Evolutionary conservation across 129 eudicot genomes (phyloP).

Genomic region (Dittrichia graveolens): DNA sequence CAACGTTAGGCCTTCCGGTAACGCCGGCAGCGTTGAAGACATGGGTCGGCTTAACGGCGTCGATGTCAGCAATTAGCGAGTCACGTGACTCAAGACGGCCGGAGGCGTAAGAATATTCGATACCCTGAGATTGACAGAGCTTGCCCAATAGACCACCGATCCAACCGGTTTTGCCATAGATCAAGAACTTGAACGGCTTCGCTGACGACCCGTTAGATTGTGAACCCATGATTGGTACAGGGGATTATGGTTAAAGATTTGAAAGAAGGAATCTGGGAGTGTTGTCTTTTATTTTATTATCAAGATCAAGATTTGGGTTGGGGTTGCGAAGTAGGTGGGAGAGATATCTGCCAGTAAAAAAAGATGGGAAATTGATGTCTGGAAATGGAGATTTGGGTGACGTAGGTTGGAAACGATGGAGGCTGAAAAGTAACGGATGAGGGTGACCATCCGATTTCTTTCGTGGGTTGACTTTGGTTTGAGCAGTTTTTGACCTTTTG

Average conservation of each 20-base stretch:
- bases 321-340: conserved; percentile 31
- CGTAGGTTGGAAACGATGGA: too few species aligned
- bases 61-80: conserved; percentile 45
- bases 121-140: conserved; percentile 49
- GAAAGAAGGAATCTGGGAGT: not conserved
- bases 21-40: conserved; percentile 76
- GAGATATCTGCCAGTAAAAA: conserved; percentile 23
- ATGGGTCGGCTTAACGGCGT: conserved; percentile 50
- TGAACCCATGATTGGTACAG: conserved; percentile 43
- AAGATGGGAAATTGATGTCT: conserved; percentile 14
- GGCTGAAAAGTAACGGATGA: too few species aligned
- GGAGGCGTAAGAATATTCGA: conserved; percentile 46
- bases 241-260: not conserved
- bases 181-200: conserved; percentile 48
- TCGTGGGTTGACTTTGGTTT: too few species aligned
- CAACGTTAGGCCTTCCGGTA: conserved; percentile 68
- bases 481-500: too few species aligned
- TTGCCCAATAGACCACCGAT: conserved; percentile 63
- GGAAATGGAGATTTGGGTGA: not conserved
- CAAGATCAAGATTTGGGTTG: not conserved
- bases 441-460: too few species aligned
- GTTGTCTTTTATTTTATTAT: not conserved
- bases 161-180: conserved; percentile 75
- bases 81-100: conserved; percentile 60
- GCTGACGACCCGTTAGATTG: conserved; percentile 27